These are phyloP conservation scores for Calonectria pseudoreteaudii DNA, from an alignment of 2,329 filamentous ascomycete genomes.

Conservation along the genomic window DNA sequence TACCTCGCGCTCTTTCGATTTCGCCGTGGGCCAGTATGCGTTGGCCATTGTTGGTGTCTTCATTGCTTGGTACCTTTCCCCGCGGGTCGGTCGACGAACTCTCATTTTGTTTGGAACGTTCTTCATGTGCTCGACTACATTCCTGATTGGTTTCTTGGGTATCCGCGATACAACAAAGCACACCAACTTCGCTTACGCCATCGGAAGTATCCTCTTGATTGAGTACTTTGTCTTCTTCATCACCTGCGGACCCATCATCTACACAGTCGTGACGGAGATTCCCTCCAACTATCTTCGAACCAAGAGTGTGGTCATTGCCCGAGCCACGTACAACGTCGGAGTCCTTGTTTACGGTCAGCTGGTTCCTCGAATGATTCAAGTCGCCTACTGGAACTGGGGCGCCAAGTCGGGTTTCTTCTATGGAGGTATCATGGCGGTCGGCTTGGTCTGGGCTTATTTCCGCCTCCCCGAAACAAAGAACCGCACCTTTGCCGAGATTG, in stretches of 20 bases:
- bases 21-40: conserved; percentile 28
- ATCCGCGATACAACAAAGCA: conserved; percentile 56
- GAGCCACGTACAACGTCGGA: conserved; percentile 60
- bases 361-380: conserved; percentile 60
- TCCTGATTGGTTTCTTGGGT: conserved; percentile 66
- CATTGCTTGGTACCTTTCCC: conserved; percentile 23
- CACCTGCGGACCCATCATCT: conserved; percentile 71
- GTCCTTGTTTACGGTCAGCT: conserved; percentile 59
- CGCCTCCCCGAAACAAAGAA: conserved; percentile 67
- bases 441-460: conserved; percentile 62
- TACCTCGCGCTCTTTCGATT: conserved; percentile 23
- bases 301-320: conserved; percentile 58
- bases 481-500: conserved; percentile 66
- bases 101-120: conserved; percentile 57
- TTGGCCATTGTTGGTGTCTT: conserved; percentile 30
- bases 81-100: conserved; percentile 25
- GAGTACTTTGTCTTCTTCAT: conserved; percentile 57
- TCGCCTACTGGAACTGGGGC: conserved; percentile 57
- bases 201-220: conserved; percentile 57
- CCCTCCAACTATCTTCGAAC: conserved; percentile 58
- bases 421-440: conserved; percentile 55
- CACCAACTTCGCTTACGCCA: conserved; percentile 54
- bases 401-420: conserved; percentile 62
- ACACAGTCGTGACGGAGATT: conserved; percentile 77
- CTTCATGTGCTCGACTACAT: conserved; percentile 46